Conservation (phyloP, 768 basidiomycete species). For the Suillus luteus region DNA sequence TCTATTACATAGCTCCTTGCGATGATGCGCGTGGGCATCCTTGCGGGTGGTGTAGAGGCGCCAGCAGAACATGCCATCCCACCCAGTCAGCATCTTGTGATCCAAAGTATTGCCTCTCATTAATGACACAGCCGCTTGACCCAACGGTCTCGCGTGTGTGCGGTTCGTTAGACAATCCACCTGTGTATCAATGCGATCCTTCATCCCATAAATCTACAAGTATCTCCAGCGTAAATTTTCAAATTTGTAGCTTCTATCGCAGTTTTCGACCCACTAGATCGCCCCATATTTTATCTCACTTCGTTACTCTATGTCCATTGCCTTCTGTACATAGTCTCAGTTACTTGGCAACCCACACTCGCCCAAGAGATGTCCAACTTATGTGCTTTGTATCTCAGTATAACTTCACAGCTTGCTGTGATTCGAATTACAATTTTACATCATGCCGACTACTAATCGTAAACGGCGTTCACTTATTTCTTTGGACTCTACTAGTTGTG, state of each 20-base stretch:
- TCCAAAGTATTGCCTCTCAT: constrained; percentile 19
- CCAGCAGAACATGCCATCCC: constrained; percentile 45
- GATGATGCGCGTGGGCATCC: constrained; percentile 75
- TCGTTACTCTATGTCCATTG: background rate
- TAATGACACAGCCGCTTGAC: background rate
- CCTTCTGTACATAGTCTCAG: background rate
- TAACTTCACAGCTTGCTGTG: background rate
- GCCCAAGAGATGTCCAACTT: background rate
- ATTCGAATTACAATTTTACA: background rate
- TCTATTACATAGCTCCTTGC: constrained; percentile 51
- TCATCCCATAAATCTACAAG: background rate
- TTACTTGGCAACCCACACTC: background rate
- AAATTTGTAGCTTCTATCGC: constrained; percentile 5
- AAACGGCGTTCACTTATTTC: background rate
- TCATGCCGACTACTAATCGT: background rate
- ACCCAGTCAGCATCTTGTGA: constrained; percentile 44
- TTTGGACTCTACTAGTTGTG: background rate
- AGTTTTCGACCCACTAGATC: background rate
- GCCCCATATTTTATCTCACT: background rate
- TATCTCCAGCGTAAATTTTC: constrained; percentile 5
- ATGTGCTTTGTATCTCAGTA: background rate
- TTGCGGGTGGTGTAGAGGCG: constrained; percentile 64
- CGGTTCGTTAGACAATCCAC: background rate
- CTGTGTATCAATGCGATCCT: constrained; percentile 1
- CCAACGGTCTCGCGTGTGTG: background rate